Evolutionary conservation across 148 eudicot genomes (phyloP), one percentile per base, ranked within the genome.

Genomic region (Rhododendron henanense): DNA sequence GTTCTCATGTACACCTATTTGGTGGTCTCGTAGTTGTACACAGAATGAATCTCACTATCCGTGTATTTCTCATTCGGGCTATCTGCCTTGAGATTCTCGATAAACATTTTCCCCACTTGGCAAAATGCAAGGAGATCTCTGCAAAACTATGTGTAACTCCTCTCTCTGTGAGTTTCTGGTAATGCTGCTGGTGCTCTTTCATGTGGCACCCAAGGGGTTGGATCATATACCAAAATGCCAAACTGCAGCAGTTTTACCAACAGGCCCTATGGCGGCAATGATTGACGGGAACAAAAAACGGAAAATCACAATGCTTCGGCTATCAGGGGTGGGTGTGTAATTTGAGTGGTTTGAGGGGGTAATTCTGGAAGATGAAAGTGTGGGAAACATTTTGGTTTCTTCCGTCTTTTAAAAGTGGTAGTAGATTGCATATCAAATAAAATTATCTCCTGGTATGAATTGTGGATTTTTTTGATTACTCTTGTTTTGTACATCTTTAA

Each of bases 31-130:
- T 96, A 95, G 59, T 86, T 81, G 81, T 95, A 95, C 79, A 92
- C 91, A 10, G 98, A 95, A 31, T 93, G 91, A 39, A 96, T 95
- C 91, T 96, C 99, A 90, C 55, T 84, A 28, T 96, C 98, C 0
- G 88, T 90, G 94, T 95, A 96, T 79, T 90, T 90, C 4, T 95
- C 99, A 78, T 95, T 96, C 0, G 99, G 96, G 87, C 94, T 92
- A 63, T 96, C 98, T 1, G 95, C 98, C 89, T 93, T 93, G 81
- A 96, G 94, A 74, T 90, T 93, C 84, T 96, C 94, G 28, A 95
- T 92, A 18, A 96, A 95, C 99, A 95, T 96, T 81, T 93, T 92
- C 81, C 4, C 41, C 23, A 14, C 21, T 18, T 55, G 61, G 61
- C 11, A 1, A 23, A n/a, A 53, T 1, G 6, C 10, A 13, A 35